Percentiles rank a stretch among this genome's conserved stretches.
These are phyloP conservation scores for Hermanozyma aechmeae DNA, from an alignment of 805 yeast genomes.

Conservation along the genomic window DNA sequence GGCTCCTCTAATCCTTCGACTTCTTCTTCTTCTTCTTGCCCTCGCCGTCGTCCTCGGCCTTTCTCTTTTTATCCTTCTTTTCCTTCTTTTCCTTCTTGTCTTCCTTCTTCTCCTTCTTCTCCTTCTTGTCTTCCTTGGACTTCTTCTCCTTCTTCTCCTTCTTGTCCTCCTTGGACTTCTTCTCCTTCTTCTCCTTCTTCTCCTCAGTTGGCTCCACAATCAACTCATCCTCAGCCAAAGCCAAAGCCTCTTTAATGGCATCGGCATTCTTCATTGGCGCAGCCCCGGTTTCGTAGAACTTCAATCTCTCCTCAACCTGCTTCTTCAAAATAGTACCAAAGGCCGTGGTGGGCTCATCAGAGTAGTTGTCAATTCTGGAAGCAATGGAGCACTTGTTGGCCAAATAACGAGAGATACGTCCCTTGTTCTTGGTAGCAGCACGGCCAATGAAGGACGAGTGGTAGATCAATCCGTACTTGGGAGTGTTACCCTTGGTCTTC, in stretches of 20 bases:
- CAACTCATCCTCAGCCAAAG: conserved; percentile 41
- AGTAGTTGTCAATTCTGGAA: conserved; percentile 94
- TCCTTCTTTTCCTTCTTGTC: conserved; percentile 22
- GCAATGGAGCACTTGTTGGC: conserved; percentile 99
- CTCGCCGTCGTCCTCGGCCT: conserved; percentile 28
- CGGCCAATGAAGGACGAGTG: conserved; percentile 91
- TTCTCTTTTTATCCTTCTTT: conserved; percentile 16
- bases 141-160: conserved; percentile 2
- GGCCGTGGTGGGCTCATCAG: conserved; percentile 85
- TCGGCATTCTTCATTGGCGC: conserved; percentile 94
- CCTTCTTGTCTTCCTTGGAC: conserved; percentile 12
- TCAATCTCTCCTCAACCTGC: conserved; percentile 96
- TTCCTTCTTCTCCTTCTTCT: conserved; percentile 17
- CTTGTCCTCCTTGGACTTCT: conserved; percentile 8
- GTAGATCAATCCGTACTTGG: conserved; percentile 91
- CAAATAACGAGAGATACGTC: conserved; percentile 95
- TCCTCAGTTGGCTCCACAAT: conserved; percentile 7
- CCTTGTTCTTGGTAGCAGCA: conserved; percentile 95
- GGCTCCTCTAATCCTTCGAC: conserved; percentile 30
- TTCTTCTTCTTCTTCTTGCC: conserved; percentile 36
- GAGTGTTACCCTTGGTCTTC: conserved; percentile 94
- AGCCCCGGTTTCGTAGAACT: conserved; percentile 92
- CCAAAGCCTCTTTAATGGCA: conserved; percentile 88
- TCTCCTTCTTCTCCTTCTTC: conserved; percentile 4
- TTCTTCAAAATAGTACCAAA: conserved; percentile 88